Base-by-base conservation (phyloP, 2,329 filamentous ascomycete genomes). In the Podosphaera fusca region DNA sequence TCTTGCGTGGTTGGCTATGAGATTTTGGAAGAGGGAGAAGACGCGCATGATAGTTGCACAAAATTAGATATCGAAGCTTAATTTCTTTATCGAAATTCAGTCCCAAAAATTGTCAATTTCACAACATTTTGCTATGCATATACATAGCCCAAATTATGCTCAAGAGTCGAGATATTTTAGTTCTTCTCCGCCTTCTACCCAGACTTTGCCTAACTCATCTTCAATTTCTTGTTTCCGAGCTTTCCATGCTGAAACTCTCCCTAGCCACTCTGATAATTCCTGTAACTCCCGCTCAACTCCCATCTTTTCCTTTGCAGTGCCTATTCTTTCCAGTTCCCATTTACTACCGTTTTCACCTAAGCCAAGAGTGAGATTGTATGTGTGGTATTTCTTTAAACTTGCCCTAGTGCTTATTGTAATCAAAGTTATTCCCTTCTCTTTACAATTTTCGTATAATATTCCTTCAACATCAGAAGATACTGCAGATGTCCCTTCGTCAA, bases 361-460 rank as follows among this genome's bases (percentile, higher is more conserved):
- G 34, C 89, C 89, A 3, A 98, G 79, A 2, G 82, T 83, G 8
- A 98, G 80, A 63, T 94, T 94, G 70, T 82, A 95, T 0, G 82
- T 89, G 71, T 98, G 92, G 67, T 96, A 96, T 66, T 90, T 89
- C 70, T 95, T 95, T 58, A 98, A 76, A 30, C 87, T 94, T 12
- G 87, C 90, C 49, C 92, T 84, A 0, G 92, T 98, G 1, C 88
- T 95, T 59, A 98, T 90, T 0, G 92, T 98, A 64, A 98, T 92
- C 2, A 98, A 73, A 1, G 92, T 98, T 63, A 96, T 96, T 0
- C 90, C 90, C 66, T 82, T 85, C 60, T 88, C 85, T 70, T 98
- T 98, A 65, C 87, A 89, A 29, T 80, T 84, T 71, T 98, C 89
- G 66, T 98, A 98, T 45, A 98, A 70, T 30, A 96, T 68, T 0